Conservation (phyloP, 345 rosid genomes). For the Camelina hispida region DNA sequence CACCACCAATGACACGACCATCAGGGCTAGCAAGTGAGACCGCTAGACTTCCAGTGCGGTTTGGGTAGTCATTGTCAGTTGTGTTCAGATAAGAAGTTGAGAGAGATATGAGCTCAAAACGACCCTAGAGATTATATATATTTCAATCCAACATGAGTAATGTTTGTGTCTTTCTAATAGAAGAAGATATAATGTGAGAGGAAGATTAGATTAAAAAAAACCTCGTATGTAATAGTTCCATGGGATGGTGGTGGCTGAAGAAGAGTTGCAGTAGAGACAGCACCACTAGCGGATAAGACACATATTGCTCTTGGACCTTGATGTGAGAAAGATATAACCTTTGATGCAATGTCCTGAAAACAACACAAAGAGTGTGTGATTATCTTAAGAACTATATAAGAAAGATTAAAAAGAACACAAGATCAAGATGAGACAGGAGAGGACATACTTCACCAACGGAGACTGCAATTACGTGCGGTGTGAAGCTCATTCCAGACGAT, state of each 20-base stretch:
- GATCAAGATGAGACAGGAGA: not conserved
- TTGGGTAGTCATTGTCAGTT: constrained; percentile 51
- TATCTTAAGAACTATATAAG: constrained; percentile 3
- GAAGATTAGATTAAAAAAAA: constrained; percentile 26
- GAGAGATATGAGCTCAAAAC: constrained; percentile 84
- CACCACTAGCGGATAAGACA: constrained; percentile 87
- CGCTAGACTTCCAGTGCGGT: constrained; percentile 74
- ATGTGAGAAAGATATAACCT: constrained; percentile 77
- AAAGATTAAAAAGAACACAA: not conserved
- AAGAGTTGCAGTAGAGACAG: constrained; percentile 87
- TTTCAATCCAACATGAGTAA: constrained; percentile 27
- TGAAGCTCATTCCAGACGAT: constrained; percentile 82
- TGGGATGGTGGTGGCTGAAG: constrained; percentile 87
- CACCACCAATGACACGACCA: constrained; percentile 96
- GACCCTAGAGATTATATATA: constrained; percentile 58
- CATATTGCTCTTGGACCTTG: constrained; percentile 92
- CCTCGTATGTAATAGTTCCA: constrained; percentile 91
- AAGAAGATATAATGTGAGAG: not conserved
- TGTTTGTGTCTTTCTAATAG: not conserved
- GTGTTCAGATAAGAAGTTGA: constrained; percentile 78
- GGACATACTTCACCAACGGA: constrained; percentile 76
- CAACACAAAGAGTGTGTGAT: constrained; percentile 14
- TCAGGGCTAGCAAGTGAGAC: constrained; percentile 93
- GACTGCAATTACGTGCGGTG: constrained; percentile 75
- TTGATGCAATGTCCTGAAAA: constrained; percentile 53